Base-by-base conservation (phyloP, 2,329 filamentous ascomycete genomes). In the Pseudogymnoascus sp. region DNA sequence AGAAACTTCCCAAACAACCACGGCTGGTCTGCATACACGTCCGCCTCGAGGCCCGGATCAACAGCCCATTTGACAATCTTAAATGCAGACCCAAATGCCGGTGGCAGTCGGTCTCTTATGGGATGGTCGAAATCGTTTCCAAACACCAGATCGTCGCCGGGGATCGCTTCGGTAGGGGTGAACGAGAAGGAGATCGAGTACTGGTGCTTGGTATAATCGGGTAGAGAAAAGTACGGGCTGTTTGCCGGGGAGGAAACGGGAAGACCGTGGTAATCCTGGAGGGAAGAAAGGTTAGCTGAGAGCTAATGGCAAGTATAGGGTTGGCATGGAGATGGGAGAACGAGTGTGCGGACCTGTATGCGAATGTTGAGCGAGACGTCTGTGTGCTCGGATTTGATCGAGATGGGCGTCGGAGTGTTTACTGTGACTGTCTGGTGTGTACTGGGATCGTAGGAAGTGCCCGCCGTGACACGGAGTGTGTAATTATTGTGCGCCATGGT, bases 101-200 rank as follows among this genome's bases (percentile, higher is more conserved):
- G 90, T 0, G 95, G 93, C 1, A 99, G 80, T 15, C 87, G 84
- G 72, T 96, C 89, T 31, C 91, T 85, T 69, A 99, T 95, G 0
- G 95, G 91, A 60, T 89, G 85, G 72, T 96, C 93, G 73, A 97
- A 97, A 79, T 97, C 92, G 74, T 97, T 97, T 44, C 93, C 95
- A 70, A 96, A 96, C 62, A 97, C 86, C 2, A 99, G 80, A 66
- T 96, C 87, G 37, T 74, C 66, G 13, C 66, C 69, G 62, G 56
- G 66, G 62, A 68, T 68, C 67, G 64, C 56, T 7, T 35, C 59
- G 70, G 89, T 90, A n/a, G 89, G 90, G 0, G 83, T 86, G 74
- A 97, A 90, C 53, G 84, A 83, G 72, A 96, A 88, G 33, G 85
- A 82, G 70, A 97, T 91, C 70, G 87, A 90, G 79, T 97, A 97